A percentile compares a stretch with the other conserved stretches of the same genome.
phyloP scores from a whole-genome alignment of 306 rosid genomes.

The Biancaea sappan region DNA sequence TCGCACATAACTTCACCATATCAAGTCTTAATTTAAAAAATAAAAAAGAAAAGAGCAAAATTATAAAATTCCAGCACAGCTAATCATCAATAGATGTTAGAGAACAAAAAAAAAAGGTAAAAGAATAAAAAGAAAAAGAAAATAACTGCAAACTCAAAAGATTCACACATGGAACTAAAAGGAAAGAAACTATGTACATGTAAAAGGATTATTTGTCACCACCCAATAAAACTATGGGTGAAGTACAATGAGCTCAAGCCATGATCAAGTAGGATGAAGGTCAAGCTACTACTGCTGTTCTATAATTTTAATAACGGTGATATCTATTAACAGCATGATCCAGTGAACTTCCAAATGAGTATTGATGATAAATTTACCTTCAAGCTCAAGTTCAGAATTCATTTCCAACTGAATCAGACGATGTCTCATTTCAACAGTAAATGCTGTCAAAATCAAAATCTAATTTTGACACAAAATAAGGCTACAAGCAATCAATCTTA shows the following conservation, averaged over 20 bases:
- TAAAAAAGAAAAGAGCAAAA: background rate
- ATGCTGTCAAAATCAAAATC: background rate
- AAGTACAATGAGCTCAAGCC: background rate
- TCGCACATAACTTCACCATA: background rate
- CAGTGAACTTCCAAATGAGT: background rate
- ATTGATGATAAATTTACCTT: background rate
- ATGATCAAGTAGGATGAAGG: background rate
- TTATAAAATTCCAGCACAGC: background rate
- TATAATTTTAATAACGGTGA: background rate
- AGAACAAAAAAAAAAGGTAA: background rate
- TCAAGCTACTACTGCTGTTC: background rate
- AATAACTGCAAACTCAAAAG: background rate
- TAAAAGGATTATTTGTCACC: background rate
- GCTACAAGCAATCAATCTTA: background rate
- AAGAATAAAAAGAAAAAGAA: background rate
- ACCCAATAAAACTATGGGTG: background rate
- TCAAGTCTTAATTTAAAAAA: background rate
- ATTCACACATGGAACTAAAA: background rate
- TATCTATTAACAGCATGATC: background rate
- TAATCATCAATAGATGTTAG: background rate
- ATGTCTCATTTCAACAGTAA: background rate
- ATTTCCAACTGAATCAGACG: constrained; percentile 1
- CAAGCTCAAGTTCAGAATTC: background rate
- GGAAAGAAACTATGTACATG: background rate
- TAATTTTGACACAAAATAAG: background rate